Evolutionary conservation across 1,284 basidiomycete genomes (phyloP).

Genomic region (Amylostereum chailletii): DNA sequence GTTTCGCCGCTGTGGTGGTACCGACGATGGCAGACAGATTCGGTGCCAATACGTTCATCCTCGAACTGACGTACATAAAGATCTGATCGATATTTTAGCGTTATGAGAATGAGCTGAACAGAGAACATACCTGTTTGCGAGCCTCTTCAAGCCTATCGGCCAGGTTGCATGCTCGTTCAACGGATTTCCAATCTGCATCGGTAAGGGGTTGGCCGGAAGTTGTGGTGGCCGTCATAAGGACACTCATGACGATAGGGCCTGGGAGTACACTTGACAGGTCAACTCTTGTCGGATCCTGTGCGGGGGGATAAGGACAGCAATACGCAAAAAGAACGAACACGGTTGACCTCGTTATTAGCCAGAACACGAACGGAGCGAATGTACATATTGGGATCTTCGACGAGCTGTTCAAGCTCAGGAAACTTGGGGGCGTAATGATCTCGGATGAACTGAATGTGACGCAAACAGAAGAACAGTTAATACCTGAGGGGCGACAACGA

Average conservation of each 20-base stretch:
- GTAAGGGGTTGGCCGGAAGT: constrained; percentile 73
- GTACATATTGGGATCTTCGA: constrained; percentile 88
- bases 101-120: background rate
- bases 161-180: constrained; percentile 81
- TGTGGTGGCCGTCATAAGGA: constrained; percentile 91
- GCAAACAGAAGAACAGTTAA: constrained; percentile 13
- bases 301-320: constrained; percentile 7
- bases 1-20: constrained; percentile 95
- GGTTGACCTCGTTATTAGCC: constrained; percentile 67
- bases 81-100: constrained; percentile 46
- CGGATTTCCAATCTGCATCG: constrained; percentile 69
- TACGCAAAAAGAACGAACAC: constrained; percentile 9
- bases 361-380: constrained; percentile 86
- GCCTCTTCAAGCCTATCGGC: constrained; percentile 84
- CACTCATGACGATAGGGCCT: constrained; percentile 92
- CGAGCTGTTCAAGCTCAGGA: constrained; percentile 93
- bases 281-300: constrained; percentile 75
- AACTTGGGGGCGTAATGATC: constrained; percentile 97
- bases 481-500: constrained; percentile 39
- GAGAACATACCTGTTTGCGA: constrained; percentile 63
- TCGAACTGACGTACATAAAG: constrained; percentile 97
- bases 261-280: constrained; percentile 76
- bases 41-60: constrained; percentile 96
- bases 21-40: constrained; percentile 98
- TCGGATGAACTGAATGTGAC: constrained; percentile 73